A percentile compares a stretch with the other conserved stretches of the same genome.
Evolutionary conservation across 306 rosid species (phyloP).

Genomic region (Aeschynomene evenia): DNA sequence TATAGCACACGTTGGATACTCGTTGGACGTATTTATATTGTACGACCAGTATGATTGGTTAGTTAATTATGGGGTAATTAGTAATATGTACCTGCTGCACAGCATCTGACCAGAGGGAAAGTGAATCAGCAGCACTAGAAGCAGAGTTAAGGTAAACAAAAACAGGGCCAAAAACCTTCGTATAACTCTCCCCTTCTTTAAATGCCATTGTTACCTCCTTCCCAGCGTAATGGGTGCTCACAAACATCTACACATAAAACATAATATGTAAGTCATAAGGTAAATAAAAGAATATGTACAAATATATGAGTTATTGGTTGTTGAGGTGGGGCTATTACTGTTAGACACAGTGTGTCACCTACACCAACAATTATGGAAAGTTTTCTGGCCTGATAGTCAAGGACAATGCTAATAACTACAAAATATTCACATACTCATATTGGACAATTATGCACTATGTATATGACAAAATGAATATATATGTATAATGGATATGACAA

Average conservation of each 20-base stretch:
- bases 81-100: constrained; percentile 50
- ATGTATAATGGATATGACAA: no score
- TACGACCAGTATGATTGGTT: no score
- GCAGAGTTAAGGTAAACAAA: constrained; percentile 59
- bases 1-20: no score
- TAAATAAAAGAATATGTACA: background rate
- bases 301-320: background rate
- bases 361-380: background rate
- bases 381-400: background rate
- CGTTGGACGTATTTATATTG: no score
- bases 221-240: constrained; percentile 84
- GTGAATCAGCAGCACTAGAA: constrained; percentile 13
- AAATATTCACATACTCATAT: background rate
- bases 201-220: constrained; percentile 55
- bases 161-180: constrained; percentile 79
- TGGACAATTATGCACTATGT: no score
- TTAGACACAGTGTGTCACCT: background rate
- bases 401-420: background rate
- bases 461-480: no score
- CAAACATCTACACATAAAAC: constrained; percentile 60
- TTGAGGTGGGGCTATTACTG: background rate
- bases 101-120: constrained; percentile 71
- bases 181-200: constrained; percentile 63
- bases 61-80: background rate
- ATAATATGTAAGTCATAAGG: no score